Conservation (phyloP, 768 basidiomycete genomes). For the Leccinum rimulosum region DNA sequence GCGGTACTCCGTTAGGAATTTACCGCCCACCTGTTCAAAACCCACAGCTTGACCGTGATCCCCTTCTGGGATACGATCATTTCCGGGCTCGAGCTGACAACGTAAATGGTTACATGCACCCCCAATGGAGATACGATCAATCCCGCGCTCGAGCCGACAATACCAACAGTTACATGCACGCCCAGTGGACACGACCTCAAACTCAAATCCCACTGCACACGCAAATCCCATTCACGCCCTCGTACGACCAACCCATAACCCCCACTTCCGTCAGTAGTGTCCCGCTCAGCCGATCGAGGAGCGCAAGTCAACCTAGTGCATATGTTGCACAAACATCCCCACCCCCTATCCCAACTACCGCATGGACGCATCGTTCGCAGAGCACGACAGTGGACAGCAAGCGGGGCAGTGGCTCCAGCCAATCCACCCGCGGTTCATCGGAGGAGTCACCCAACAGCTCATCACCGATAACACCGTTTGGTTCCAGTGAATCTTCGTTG, state of each 20-base stretch:
- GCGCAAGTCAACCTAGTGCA: constrained; percentile 75
- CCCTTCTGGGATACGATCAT: constrained; percentile 45
- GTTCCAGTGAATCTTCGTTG: constrained; percentile 83
- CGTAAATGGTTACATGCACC: constrained; percentile 57
- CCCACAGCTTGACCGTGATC: constrained; percentile 58
- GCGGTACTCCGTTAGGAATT: constrained; percentile 68
- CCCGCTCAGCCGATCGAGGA: constrained; percentile 58
- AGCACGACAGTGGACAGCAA: constrained; percentile 48
- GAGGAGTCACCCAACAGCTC: constrained; percentile 83
- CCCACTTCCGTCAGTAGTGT: constrained; percentile 33
- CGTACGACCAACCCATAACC: constrained; percentile 47
- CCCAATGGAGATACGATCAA: constrained; percentile 64
- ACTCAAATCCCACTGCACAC: constrained; percentile 50
- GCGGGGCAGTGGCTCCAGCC: constrained; percentile 82
- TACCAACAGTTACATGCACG: constrained; percentile 60
- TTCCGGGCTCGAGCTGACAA: constrained; percentile 72
- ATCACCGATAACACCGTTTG: constrained; percentile 87
- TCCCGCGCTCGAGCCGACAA: constrained; percentile 75
- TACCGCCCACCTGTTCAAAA: constrained; percentile 58
- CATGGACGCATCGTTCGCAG: constrained; percentile 49
- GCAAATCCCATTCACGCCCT: constrained; percentile 53
- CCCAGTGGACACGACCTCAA: constrained; percentile 57
- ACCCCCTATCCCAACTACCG: constrained; percentile 52
- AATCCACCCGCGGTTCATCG: constrained; percentile 73
- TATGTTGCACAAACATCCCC: constrained; percentile 53